Base-by-base conservation (phyloP, 768 basidiomycete species). In the Albatrellus ellisii region DNA sequence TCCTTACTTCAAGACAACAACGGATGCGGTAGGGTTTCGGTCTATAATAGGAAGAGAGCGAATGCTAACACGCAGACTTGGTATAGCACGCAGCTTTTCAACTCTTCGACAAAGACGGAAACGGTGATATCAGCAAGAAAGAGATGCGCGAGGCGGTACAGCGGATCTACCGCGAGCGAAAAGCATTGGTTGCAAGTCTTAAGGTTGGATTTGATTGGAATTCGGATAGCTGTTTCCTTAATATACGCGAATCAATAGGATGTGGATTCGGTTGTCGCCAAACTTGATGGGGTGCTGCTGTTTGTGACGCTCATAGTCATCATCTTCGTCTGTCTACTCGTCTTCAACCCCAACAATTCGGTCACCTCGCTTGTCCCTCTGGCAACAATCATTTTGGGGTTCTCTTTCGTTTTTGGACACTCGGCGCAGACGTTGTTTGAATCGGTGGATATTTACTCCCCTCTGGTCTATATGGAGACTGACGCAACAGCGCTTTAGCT, bases 81-180 rank as follows among this genome's bases (percentile, higher is more conserved):
- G 4, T 36, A 6, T 53, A 82, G 75, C 72, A 79, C 43, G 72
- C 70, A 21, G 79, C 79, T 8, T 87, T 86, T 48, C 60, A 64
- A 10, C 47, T 84, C 5, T 86, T 86, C 46, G 84, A 87, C 54
- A 80, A 77, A 54, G 84, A 86, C 55, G 76, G 69, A n/a, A 88
- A 88, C 52, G 85, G 83, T 8, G 84, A 87, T 50, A 79, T 87
- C 36, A 69, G 67, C 2, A 85, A 77, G 55, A 66, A 62, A 15
- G 85, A 88, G 58, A 88, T 87, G 82, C 71, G 85, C 26, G 80
- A 83, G 52, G 80, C 79, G 1, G 84, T 88, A 6, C 79, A 82
- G 48, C 64, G 82, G 27, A 85, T 87, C 34, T 88, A 88, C 53
- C 66, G 71, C 36, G 84, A 88, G 56, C 71, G 84, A 14, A 86